These are phyloP conservation scores for Staphylotrichum longicolle DNA, from an alignment of 495 filamentous ascomycete species.

Conservation along the genomic window DNA sequence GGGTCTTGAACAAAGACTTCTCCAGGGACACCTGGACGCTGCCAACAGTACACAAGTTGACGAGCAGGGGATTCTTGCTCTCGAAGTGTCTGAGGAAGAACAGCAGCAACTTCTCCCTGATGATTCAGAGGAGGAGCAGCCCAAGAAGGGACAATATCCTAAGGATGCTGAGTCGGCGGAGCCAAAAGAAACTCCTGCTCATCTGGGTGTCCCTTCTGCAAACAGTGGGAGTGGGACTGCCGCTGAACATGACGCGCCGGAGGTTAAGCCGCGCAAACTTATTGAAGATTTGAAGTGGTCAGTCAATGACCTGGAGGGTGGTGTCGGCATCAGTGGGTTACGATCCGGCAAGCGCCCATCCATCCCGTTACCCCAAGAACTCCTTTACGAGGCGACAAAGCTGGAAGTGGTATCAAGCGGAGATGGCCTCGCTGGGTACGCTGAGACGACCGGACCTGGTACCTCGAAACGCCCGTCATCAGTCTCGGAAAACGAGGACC, in stretches of 20 bases:
- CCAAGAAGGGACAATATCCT: slow-evolving; percentile 20
- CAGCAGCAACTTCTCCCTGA: slow-evolving; percentile 42
- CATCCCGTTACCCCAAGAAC: slow-evolving; percentile 17
- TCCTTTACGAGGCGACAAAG: slow-evolving; percentile 13
- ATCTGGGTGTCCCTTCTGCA: background rate
- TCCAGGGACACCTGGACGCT: slow-evolving; percentile 28
- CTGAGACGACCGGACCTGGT: background rate
- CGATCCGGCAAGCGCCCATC: slow-evolving; percentile 23
- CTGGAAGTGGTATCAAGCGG: slow-evolving; percentile 16
- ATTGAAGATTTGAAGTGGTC: slow-evolving; percentile 8
- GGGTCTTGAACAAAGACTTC: slow-evolving; percentile 33
- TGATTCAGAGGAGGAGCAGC: slow-evolving; percentile 51
- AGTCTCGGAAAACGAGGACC: background rate
- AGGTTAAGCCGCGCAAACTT: background rate
- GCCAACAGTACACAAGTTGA: slow-evolving; percentile 44
- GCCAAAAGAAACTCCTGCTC: background rate
- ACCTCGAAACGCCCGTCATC: slow-evolving; percentile 16
- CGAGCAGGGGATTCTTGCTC: slow-evolving; percentile 43
- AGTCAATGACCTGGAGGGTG: slow-evolving; percentile 22
- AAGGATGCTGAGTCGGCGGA: background rate
- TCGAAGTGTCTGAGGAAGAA: slow-evolving; percentile 42
- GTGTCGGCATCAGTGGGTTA: slow-evolving; percentile 29
- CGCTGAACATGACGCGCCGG: background rate
- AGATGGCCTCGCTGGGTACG: background rate
- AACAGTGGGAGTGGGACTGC: background rate